These are phyloP conservation scores for Fusarium vanettenii DNA, from an alignment of 2,329 filamentous ascomycete species.

Conservation along the genomic window DNA sequence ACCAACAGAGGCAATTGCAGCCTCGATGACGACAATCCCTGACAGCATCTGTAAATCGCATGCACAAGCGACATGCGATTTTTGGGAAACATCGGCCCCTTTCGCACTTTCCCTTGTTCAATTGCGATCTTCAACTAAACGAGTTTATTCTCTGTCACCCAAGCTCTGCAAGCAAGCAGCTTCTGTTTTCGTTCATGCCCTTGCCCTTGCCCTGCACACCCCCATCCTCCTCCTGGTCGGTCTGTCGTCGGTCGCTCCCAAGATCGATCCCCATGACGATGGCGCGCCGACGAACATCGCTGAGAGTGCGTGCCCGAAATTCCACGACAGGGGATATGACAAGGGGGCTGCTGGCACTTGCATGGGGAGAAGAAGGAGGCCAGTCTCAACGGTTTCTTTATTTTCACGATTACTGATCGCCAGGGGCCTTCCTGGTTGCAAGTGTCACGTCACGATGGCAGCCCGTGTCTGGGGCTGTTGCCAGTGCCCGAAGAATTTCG, in stretches of 20 bases:
- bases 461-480: conserved; percentile 14
- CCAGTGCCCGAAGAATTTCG: conserved; percentile 41
- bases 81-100: conserved; percentile 12
- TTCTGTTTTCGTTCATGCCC: background rate
- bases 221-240: background rate
- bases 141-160: background rate
- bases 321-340: conserved; percentile 10
- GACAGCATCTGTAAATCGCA: conserved; percentile 14
- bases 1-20: background rate
- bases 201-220: background rate
- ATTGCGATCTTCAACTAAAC: conserved; percentile 34
- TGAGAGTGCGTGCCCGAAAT: background rate
- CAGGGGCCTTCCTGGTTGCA: conserved; percentile 22
- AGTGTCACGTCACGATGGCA: conserved; percentile 29
- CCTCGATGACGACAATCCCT: background rate
- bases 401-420: conserved; percentile 41
- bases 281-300: background rate
- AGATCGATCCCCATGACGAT: conserved; percentile 11
- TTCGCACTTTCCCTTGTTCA: conserved; percentile 9
- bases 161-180: background rate
- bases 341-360: conserved; percentile 2
- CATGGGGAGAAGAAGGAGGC: background rate
- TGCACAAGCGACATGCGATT: conserved; percentile 19
- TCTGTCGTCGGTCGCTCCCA: background rate
- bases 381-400: conserved; percentile 33